Conservation (phyloP, 1,284 basidiomycete species). For the Laetiporus sulphureus region DNA sequence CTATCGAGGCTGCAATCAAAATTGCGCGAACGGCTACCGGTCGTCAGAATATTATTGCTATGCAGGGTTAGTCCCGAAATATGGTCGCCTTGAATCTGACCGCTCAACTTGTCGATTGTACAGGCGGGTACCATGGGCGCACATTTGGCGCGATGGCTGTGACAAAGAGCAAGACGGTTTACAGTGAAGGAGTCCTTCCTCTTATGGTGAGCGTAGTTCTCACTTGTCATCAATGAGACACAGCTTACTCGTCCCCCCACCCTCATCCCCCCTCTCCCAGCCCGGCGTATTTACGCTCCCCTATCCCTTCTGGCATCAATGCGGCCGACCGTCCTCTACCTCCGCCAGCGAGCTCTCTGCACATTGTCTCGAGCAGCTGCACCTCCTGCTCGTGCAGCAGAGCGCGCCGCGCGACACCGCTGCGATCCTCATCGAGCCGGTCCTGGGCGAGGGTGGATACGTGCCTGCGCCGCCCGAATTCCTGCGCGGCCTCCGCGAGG, state of each 20-base stretch:
- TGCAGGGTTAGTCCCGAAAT: conserved; percentile 60
- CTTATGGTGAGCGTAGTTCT: conserved; percentile 70
- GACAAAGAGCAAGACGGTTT: conserved; percentile 88
- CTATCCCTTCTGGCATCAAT: conserved; percentile 94
- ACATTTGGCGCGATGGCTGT: conserved; percentile 86
- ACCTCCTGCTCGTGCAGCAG: conserved; percentile 81
- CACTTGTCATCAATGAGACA: neutral
- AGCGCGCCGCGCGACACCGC: conserved; percentile 83
- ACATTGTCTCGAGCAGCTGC: conserved; percentile 75
- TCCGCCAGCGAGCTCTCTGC: conserved; percentile 60
- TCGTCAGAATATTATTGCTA: conserved; percentile 82
- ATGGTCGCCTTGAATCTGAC: neutral
- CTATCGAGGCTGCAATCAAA: conserved; percentile 80
- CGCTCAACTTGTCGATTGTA: neutral
- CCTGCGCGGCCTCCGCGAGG: conserved; percentile 70
- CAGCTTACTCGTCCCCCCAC: neutral
- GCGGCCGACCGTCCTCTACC: conserved; percentile 58
- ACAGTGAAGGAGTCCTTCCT: conserved; percentile 73
- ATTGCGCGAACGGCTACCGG: conserved; percentile 74
- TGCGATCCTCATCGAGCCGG: conserved; percentile 88
- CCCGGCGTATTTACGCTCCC: conserved; percentile 79
- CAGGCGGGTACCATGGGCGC: conserved; percentile 81
- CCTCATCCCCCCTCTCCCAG: conserved; percentile 31
- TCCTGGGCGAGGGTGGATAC: conserved; percentile 93
- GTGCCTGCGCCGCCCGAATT: conserved; percentile 83